These are phyloP conservation scores for Penicillium tannophilum DNA, from an alignment of 495 filamentous ascomycete genomes.

Conservation along the genomic window DNA sequence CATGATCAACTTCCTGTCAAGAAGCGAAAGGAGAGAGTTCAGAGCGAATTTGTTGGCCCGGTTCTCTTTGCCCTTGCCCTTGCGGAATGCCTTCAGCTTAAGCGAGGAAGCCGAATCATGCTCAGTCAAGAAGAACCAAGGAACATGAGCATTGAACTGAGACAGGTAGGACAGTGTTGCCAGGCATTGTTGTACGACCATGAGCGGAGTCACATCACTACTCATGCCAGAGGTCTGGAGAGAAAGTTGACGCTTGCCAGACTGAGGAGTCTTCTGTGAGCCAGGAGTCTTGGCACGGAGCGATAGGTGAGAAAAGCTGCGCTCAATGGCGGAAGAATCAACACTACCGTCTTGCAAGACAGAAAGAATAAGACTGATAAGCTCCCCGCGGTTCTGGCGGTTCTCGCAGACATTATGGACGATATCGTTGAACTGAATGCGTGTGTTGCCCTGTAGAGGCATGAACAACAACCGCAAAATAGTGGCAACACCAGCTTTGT, in stretches of 20 bases:
- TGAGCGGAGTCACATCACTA: conserved; percentile 83
- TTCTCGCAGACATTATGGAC: conserved; percentile 91
- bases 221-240: conserved; percentile 57
- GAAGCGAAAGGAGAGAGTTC: conserved; percentile 82
- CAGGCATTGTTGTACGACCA: conserved; percentile 95
- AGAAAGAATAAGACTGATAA: conserved; percentile 89
- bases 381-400: conserved; percentile 88
- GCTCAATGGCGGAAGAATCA: conserved; percentile 90
- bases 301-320: conserved; percentile 91
- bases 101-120: conserved; percentile 75
- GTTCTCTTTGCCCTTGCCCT: conserved; percentile 82
- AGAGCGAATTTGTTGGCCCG: conserved; percentile 87
- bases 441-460: conserved; percentile 79
- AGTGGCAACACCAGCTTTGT: conserved; percentile 93
- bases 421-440: conserved; percentile 78
- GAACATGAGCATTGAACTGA: conserved; percentile 78
- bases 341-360: conserved; percentile 96
- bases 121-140: conserved; percentile 93
- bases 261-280: conserved; percentile 75
- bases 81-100: conserved; percentile 75
- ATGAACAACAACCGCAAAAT: conserved; percentile 96
- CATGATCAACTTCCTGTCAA: conserved; percentile 90
- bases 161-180: conserved; percentile 77
- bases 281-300: conserved; percentile 82
- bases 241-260: conserved; percentile 68